phyloP scores from a whole-genome alignment of 169 alveolate genomes.

The Eimeria zaria region DNA sequence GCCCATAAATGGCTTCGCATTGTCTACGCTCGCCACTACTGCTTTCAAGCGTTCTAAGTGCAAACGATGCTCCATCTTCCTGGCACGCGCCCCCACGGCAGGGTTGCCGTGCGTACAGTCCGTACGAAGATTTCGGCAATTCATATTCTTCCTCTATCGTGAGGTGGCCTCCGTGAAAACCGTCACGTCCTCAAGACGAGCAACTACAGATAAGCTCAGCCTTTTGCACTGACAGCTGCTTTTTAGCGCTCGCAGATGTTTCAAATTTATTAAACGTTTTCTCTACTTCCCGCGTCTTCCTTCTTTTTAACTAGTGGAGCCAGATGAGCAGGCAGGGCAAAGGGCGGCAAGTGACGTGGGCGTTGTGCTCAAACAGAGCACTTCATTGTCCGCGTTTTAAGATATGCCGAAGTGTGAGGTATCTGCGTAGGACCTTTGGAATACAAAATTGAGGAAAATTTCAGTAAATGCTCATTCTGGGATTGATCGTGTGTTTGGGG shows the following conservation, averaged over 20 bases:
- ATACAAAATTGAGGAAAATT: background rate
- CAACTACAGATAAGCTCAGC: background rate
- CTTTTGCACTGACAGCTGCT: no score
- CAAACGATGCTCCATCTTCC: slow-evolving; percentile 51
- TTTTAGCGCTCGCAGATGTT: background rate
- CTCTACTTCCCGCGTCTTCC: background rate
- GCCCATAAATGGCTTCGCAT: slow-evolving; percentile 62
- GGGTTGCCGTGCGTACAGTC: slow-evolving; percentile 86
- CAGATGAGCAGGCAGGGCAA: background rate
- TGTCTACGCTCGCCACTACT: slow-evolving; percentile 70
- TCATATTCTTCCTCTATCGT: slow-evolving; percentile 36
- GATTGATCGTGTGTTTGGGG: background rate
- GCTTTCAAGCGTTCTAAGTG: slow-evolving; percentile 76
- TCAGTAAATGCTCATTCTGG: background rate
- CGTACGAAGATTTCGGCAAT: slow-evolving; percentile 76
- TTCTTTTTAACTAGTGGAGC: background rate
- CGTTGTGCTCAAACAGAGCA: background rate
- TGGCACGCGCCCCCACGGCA: slow-evolving; percentile 71
- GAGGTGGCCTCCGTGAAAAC: background rate
- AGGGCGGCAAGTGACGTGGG: background rate
- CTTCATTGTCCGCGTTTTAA: background rate
- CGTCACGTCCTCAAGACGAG: slow-evolving; percentile 19
- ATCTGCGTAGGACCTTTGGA: background rate
- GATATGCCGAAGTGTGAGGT: background rate
- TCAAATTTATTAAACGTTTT: background rate